These are phyloP conservation scores for Biscogniauxia sp. DNA, from an alignment of 2,329 filamentous ascomycete genomes.

Conservation along the genomic window DNA sequence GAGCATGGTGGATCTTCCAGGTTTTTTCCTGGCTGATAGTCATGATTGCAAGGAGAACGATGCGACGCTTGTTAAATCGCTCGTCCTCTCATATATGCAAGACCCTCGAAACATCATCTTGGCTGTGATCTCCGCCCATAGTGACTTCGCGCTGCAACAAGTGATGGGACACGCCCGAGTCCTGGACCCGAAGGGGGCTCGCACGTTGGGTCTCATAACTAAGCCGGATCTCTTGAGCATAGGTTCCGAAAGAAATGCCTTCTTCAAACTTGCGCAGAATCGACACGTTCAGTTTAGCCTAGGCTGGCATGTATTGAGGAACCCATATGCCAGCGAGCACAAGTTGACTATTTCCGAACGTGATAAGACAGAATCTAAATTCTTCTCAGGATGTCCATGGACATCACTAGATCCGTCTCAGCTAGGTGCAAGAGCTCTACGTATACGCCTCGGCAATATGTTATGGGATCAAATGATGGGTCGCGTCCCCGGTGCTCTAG, in stretches of 20 bases:
- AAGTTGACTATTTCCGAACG: constrained; percentile 2
- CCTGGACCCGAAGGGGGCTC: constrained; percentile 30
- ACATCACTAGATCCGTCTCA: constrained; percentile 11
- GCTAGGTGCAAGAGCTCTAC: constrained; percentile 20
- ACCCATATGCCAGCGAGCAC: constrained; percentile 24
- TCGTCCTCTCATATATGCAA: constrained; percentile 56
- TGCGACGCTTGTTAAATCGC: constrained; percentile 39
- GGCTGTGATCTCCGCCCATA: constrained; percentile 53
- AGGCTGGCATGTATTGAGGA: constrained; percentile 51
- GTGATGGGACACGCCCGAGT: constrained; percentile 48
- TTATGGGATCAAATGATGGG: constrained; percentile 27
- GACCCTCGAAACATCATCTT: constrained; percentile 56
- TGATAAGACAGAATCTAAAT: constrained; percentile 10
- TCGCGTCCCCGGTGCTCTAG: constrained; percentile 30
- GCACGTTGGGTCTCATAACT: constrained; percentile 49
- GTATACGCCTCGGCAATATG: constrained; percentile 23
- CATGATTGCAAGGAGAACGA: constrained; percentile 43
- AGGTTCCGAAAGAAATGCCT: constrained; percentile 38
- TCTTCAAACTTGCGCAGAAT: constrained; percentile 42
- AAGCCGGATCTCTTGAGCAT: constrained; percentile 39
- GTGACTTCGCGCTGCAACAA: constrained; percentile 55
- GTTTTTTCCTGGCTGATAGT: constrained; percentile 47
- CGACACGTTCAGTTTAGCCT: constrained; percentile 43
- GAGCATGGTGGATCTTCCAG: constrained; percentile 58
- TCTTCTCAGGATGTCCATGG: constrained; percentile 18